phyloP scores from a whole-genome alignment of 768 basidiomycete genomes.

The Mycena chlorophos region DNA sequence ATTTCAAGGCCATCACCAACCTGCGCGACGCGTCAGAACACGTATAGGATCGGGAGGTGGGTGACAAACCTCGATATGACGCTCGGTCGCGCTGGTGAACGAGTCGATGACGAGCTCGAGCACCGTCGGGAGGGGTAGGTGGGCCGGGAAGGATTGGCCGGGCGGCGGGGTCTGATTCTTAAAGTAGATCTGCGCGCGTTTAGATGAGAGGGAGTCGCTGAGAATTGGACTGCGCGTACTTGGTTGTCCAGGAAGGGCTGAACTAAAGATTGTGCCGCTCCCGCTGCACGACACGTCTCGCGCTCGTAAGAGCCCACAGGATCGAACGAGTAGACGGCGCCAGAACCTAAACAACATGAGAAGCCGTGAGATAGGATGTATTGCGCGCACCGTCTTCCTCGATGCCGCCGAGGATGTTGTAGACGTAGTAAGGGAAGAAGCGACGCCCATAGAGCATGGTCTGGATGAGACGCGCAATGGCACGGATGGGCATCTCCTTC shows the following conservation, averaged over 20 bases:
- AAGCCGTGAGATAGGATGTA: constrained; percentile 1
- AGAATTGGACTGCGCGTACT: constrained; percentile 49
- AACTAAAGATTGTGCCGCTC: constrained; percentile 89
- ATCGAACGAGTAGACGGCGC: constrained; percentile 99
- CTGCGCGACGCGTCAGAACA: constrained; percentile 36
- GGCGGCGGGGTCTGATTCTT: constrained; percentile 86
- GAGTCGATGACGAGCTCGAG: constrained; percentile 90
- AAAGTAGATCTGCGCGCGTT: constrained; percentile 80
- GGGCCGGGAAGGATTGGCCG: constrained; percentile 72
- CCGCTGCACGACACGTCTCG: constrained; percentile 94
- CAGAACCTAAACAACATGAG: constrained; percentile 61
- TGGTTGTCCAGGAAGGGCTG: constrained; percentile 99
- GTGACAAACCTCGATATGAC: constrained; percentile 86
- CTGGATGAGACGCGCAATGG: constrained; percentile 97
- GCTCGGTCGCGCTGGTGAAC: constrained; percentile 95
- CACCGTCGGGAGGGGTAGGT: constrained; percentile 80
- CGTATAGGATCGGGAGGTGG: constrained; percentile 1
- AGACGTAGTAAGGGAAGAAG: constrained; percentile 98
- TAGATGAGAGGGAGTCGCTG: constrained; percentile 21
- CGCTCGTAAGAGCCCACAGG: constrained; percentile 98
- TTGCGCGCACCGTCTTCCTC: constrained; percentile 85
- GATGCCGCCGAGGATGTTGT: constrained; percentile 94
- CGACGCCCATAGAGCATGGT: constrained; percentile 96
- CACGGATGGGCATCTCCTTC: constrained; percentile 94
- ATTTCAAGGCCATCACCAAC: constrained; percentile 97